Percentiles rank a stretch among this genome's conserved stretches.
Conservation (phyloP, 805 yeast species). For the Lachancea nothofagi region DNA sequence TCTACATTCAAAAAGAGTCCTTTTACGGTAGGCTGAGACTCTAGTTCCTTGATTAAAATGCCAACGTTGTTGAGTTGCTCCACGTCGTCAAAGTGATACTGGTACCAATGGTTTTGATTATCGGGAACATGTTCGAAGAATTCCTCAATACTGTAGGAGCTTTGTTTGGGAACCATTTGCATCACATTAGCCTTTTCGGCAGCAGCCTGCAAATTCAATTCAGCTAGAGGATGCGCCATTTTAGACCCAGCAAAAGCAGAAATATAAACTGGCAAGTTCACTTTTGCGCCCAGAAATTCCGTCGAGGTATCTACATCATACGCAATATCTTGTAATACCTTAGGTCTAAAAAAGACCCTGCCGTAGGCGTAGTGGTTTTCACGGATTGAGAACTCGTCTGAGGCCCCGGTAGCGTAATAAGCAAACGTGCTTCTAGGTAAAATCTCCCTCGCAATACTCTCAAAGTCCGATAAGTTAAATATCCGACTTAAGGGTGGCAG, state of each 20-base stretch:
- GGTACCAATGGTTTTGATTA: slow-evolving; percentile 43
- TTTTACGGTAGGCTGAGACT: slow-evolving; percentile 36
- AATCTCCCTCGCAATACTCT: slow-evolving; percentile 35
- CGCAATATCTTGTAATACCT: slow-evolving; percentile 35
- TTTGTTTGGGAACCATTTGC: slow-evolving; percentile 44
- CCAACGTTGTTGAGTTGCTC: slow-evolving; percentile 29
- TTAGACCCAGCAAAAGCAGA: slow-evolving; percentile 44
- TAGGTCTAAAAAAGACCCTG: slow-evolving; percentile 43
- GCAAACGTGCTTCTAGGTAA: slow-evolving; percentile 36
- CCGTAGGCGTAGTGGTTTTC: slow-evolving; percentile 41
- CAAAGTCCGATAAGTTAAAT: slow-evolving; percentile 38
- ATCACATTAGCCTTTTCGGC: slow-evolving; percentile 34
- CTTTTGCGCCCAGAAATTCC: slow-evolving; percentile 43
- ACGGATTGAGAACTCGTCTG: slow-evolving; percentile 42
- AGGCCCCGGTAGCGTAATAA: slow-evolving; percentile 45
- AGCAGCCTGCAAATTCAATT: slow-evolving; percentile 16
- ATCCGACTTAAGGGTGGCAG: slow-evolving; percentile 34
- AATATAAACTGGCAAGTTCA: slow-evolving; percentile 43
- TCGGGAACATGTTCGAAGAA: slow-evolving; percentile 34
- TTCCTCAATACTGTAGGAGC: slow-evolving; percentile 39
- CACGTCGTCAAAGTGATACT: slow-evolving; percentile 42
- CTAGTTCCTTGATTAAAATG: slow-evolving; percentile 36
- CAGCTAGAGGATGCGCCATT: slow-evolving; percentile 43
- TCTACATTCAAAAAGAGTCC: slow-evolving; percentile 53
- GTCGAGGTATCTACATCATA: slow-evolving; percentile 38